Base-by-base conservation (phyloP, 768 basidiomycete genomes). In the Tulasnella calospora region DNA sequence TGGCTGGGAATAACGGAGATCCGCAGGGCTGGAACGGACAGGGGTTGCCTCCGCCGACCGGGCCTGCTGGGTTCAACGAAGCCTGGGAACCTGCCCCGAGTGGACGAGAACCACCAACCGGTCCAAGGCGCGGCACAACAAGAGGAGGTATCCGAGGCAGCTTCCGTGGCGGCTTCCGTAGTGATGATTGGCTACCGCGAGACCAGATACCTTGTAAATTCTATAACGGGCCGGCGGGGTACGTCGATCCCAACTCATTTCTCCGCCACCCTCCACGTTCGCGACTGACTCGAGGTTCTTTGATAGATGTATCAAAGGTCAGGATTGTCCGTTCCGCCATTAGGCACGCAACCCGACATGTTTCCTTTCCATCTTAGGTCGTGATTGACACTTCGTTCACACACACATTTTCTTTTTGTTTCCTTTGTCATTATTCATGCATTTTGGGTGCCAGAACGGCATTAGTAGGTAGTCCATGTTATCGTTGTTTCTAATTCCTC, bases 1-100 rank as follows among this genome's bases (percentile, higher is more conserved):
- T n/a, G 23, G 44, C 23, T 47, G 73, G 73, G n/a, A 74, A 74
- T 47, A 74, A 76, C 35, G 75, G 74, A 47, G 74, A 40, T 76
- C 73, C 46, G 55, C 75, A 76, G 23, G 61, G 61, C 17, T 76
- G 75, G 75, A 76, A 76, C 38, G 75, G 75, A 57, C 75, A 76
- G 36, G 75, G 75, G 23, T 57, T 76, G 41, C 75, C 75, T 23
- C 75, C 75, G 35, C 75, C 75, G 61, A 76, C 75, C 17, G 75
- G 75, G 33, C 61, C 61, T 33, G 61, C 61, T 67, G 61, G 61
- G 61, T 67, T 67, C 33, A 67, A 35, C 61, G 61, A 67, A 67
- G 61, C 61, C 33, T 67, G 61, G 61, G 61, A 67, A 35, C 44
- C 44, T 44, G 61, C 23, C 61, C 61, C 61, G 10, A 67, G 61